Percentiles rank a stretch among this genome's conserved stretches.
Conservation (phyloP, 192 early-diverging fungal species). For the Coemansia aciculifera region DNA sequence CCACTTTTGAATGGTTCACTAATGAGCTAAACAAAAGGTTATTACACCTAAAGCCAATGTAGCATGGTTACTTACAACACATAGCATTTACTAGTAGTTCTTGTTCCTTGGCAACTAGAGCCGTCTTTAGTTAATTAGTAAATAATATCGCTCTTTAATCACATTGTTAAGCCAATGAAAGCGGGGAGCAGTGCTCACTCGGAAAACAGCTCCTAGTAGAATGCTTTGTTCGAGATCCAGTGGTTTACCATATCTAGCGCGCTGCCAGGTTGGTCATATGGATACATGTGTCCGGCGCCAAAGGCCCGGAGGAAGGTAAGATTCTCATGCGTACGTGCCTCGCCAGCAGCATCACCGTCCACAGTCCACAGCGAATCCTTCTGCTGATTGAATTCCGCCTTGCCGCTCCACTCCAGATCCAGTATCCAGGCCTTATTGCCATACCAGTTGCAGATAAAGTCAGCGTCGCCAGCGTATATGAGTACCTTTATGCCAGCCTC, state of each 20-base stretch:
- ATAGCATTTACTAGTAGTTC: not conserved
- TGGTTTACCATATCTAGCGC: conserved; percentile 84
- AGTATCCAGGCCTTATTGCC: conserved; percentile 90
- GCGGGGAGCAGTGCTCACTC: not conserved
- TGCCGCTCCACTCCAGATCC: conserved; percentile 82
- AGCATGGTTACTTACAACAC: not conserved
- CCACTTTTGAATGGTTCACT: not conserved
- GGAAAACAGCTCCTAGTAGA: conserved; percentile 15
- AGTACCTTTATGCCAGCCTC: conserved; percentile 79
- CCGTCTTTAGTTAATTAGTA: not conserved
- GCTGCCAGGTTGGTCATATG: conserved; percentile 88
- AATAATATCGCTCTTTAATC: no score
- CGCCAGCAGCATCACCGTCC: conserved; percentile 61
- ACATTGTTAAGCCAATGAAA: not conserved
- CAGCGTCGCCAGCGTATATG: conserved; percentile 91
- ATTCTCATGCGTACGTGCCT: conserved; percentile 66
- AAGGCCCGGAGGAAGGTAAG: conserved; percentile 87
- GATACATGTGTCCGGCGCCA: conserved; percentile 89
- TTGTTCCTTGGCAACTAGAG: not conserved
- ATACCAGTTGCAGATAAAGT: conserved; percentile 91
- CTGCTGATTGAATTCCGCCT: conserved; percentile 66
- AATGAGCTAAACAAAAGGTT: not conserved
- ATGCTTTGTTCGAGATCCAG: conserved; percentile 63
- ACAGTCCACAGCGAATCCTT: conserved; percentile 72
- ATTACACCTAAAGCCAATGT: not conserved